These are phyloP conservation scores for Umbelopsis sp. DNA, from an alignment of 192 early-diverging fungal species.

Conservation along the genomic window DNA sequence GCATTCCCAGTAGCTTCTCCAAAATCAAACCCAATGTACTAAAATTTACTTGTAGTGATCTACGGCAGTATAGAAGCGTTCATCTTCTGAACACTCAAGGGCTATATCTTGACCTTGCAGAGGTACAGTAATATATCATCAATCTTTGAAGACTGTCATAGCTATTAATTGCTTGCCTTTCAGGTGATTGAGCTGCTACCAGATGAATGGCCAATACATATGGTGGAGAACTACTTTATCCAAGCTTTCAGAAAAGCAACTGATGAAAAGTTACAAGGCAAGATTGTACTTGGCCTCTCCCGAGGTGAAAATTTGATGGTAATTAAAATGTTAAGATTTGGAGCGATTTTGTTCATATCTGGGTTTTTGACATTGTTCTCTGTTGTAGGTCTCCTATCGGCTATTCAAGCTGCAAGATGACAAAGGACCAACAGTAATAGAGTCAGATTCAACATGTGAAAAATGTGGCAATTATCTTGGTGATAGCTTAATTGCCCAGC, in stretches of 20 bases:
- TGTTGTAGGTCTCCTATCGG: slow-evolving; percentile 40
- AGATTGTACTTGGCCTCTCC: slow-evolving; percentile 49
- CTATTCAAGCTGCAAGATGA: slow-evolving; percentile 41
- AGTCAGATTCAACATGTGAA: slow-evolving; percentile 39
- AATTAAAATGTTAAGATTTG: not conserved
- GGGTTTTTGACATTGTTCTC: not conserved
- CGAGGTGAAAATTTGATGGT: slow-evolving; percentile 53
- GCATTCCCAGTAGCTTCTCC: not conserved
- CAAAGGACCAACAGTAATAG: slow-evolving; percentile 44
- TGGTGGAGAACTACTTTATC: slow-evolving; percentile 47
- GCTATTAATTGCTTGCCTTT: not conserved
- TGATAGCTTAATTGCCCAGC: slow-evolving; percentile 40
- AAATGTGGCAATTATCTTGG: slow-evolving; percentile 43
- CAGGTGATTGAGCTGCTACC: slow-evolving; percentile 54
- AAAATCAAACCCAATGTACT: not conserved
- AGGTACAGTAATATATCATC: slow-evolving; percentile 46
- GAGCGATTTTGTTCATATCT: not conserved
- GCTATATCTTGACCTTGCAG: slow-evolving; percentile 48
- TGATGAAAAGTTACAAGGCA: slow-evolving; percentile 47
- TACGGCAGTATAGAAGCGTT: slow-evolving; percentile 33
- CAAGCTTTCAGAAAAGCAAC: slow-evolving; percentile 47
- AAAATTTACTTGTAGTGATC: slow-evolving; percentile 13
- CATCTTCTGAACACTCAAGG: slow-evolving; percentile 56
- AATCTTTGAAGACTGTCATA: not conserved
- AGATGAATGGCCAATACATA: slow-evolving; percentile 52